These are phyloP conservation scores for Penicillium alfredii DNA, from an alignment of 495 filamentous ascomycete genomes.

Conservation along the genomic window DNA sequence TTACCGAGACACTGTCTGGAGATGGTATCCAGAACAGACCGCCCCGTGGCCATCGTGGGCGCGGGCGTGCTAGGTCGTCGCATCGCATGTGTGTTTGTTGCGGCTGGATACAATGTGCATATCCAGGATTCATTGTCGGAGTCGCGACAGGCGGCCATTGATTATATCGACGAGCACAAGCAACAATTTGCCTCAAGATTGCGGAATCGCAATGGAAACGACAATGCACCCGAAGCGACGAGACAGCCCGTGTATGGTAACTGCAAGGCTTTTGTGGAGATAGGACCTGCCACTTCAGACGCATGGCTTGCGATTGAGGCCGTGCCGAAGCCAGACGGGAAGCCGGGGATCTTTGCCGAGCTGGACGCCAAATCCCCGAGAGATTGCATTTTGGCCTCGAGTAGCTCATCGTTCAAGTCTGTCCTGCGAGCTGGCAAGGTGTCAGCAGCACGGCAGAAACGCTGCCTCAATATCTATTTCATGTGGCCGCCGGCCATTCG, in stretches of 20 bases:
- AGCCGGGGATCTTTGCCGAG: constrained; percentile 43
- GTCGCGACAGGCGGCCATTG: too few species aligned
- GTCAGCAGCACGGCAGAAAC: constrained; percentile 20
- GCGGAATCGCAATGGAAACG: too few species aligned
- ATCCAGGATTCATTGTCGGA: constrained; percentile 2
- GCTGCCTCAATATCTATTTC: constrained; percentile 45
- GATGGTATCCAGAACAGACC: too few species aligned
- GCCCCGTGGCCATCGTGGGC: not conserved
- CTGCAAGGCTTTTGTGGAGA: constrained; percentile 26
- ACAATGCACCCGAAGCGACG: too few species aligned
- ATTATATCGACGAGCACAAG: too few species aligned
- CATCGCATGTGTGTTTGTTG: too few species aligned
- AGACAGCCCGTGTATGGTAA: too few species aligned
- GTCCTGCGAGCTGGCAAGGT: constrained; percentile 41
- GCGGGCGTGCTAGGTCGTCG: not conserved
- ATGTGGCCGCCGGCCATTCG: constrained; percentile 40
- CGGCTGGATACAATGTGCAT: too few species aligned
- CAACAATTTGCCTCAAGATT: too few species aligned
- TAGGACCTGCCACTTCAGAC: constrained; percentile 35
- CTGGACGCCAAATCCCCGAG: constrained; percentile 35
- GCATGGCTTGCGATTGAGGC: constrained; percentile 49
- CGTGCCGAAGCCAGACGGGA: constrained; percentile 46
- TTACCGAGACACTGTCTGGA: too few species aligned
- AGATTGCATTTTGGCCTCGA: constrained; percentile 49
- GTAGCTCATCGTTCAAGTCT: constrained; percentile 44